Evolutionary conservation across 306 rosid genomes (phyloP).

Genomic region (Notholithocarpus densiflorus): DNA sequence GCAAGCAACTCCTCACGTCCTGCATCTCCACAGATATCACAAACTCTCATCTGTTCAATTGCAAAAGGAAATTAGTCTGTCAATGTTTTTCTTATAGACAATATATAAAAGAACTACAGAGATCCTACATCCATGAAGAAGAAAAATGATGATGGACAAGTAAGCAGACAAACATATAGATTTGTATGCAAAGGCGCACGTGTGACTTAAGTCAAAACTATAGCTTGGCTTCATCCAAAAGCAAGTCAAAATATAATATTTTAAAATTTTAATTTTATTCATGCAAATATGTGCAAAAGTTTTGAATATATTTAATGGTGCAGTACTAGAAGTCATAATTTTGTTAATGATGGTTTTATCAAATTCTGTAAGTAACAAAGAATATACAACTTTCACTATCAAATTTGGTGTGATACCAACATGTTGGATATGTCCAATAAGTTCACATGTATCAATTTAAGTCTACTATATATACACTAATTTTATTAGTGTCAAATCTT

Average conservation of each 20-base stretch:
- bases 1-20: constrained; percentile 18
- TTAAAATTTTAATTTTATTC: not conserved
- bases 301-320: not conserved
- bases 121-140: not conserved
- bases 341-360: not conserved
- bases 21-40: constrained; percentile 37
- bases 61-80: not conserved
- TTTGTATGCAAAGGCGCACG: not conserved
- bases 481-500: too few species aligned
- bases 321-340: not conserved
- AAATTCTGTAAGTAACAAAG: not conserved
- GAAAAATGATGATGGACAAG: not conserved
- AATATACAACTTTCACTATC: not conserved
- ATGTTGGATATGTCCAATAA: not conserved
- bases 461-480: too few species aligned
- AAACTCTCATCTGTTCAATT: constrained; percentile 31
- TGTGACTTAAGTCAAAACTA: not conserved
- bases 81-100: not conserved
- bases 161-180: not conserved
- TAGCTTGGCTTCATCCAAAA: not conserved
- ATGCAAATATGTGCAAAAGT: too few species aligned
- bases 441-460: not conserved
- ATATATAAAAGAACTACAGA: not conserved
- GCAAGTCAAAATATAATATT: not conserved
- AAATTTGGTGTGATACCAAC: not conserved